Evolutionary conservation across 2,329 filamentous ascomycete genomes (phyloP), one percentile per base, ranked within the genome.

Genomic region (Aspergillus terreus): DNA sequence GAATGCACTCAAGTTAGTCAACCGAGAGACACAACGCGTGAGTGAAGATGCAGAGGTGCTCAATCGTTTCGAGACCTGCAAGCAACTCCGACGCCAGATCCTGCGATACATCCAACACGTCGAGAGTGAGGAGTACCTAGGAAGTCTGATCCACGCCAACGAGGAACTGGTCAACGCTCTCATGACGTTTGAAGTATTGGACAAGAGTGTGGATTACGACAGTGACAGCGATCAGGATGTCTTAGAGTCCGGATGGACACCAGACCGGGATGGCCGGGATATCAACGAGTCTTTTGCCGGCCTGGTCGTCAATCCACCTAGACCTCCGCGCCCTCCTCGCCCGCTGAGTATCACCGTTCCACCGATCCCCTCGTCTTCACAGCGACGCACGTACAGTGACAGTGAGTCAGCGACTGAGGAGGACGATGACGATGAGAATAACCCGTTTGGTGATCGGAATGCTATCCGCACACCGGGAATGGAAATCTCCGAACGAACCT

Each of bases 91-190:
- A 45, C 82, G 90, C 52, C 89, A 90, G 67, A 88, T 97, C 27
- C 69, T 97, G 36, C 87, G 91, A 50, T 97, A 96, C 68, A 96
- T 97, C 57, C 90, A 97, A 65, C 82, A 91, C 46, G 87, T 97
- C 11, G 90, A 96, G 67, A 86, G 85, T 7, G 92, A 97, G 65
- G 86, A 97, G 64, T 96, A 88, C 79, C 85, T 99, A 7, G 94
- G 92, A 40, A 86, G 90, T 54, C 79, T 99, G 4, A 84, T 99
- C 15, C 90, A 94, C 63, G 92, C 92, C 58, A 97, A 99, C 63
- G 94, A 99, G 63, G 89, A 95, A 71, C 85, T 99, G n/a, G 89
- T 97, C 38, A 87, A 87, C 55, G 90, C 92, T 1, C 79, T 99
- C 51, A 96, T 95, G 83, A 88, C 91, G 0, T 99, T 91, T 65